phyloP scores from a whole-genome alignment of 1,284 basidiomycete genomes.

The Ganoderma lucidum region DNA sequence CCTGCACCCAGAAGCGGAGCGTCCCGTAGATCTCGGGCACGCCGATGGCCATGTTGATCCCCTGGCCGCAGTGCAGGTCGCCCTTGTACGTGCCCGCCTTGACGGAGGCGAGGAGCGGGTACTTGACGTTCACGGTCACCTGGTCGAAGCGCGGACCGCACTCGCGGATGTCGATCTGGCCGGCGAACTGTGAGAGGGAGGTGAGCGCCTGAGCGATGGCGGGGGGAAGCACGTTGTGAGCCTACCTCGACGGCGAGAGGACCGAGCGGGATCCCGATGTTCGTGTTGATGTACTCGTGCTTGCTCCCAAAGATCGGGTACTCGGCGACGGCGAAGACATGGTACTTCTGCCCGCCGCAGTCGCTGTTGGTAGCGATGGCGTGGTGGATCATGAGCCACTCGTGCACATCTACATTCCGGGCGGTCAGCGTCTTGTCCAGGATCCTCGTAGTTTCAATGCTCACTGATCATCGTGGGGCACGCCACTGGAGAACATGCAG shows the following conservation, averaged over 20 bases:
- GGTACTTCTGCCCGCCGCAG: background rate
- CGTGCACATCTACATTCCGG: background rate
- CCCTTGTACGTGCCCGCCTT: background rate
- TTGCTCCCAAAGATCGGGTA: background rate
- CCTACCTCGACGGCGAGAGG: background rate
- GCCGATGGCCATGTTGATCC: background rate
- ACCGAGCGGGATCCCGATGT: background rate
- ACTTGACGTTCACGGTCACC: background rate
- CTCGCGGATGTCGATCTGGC: background rate
- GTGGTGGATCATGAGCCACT: constrained; percentile 8
- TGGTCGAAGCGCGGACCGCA: background rate
- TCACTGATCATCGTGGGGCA: constrained; percentile 7
- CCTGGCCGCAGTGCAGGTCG: background rate
- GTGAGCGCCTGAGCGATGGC: too few relatives aligned
- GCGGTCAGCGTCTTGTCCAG: background rate
- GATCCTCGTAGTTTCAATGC: background rate
- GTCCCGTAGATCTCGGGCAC: constrained; percentile 6
- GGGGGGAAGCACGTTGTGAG: background rate
- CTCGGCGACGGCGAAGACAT: constrained; percentile 6
- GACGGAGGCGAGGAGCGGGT: background rate
- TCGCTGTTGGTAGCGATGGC: background rate
- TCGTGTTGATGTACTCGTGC: background rate
- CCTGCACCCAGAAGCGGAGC: background rate
- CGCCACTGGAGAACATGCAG: too few relatives aligned
- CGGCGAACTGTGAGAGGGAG: background rate